Conservation (phyloP, 2,329 filamentous ascomycete species). For the Fusarium brachygibbosum region DNA sequence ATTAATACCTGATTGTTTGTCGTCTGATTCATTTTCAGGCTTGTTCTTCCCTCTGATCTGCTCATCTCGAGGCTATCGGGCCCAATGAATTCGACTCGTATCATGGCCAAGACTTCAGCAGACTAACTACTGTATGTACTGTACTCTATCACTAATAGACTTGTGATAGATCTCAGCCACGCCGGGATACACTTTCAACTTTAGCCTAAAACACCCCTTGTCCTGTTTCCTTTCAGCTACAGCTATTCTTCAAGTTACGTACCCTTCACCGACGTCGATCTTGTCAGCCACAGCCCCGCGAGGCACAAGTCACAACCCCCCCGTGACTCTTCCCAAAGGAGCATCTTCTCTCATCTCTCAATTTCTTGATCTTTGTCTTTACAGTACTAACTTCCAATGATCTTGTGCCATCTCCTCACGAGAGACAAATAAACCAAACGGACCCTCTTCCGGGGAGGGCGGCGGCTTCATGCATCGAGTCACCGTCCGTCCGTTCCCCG, state of each 20-base stretch:
- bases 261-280: constrained; percentile 32
- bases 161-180: constrained; percentile 47
- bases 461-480: constrained; percentile 40
- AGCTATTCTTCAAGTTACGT: constrained; percentile 1
- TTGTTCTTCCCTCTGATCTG: constrained; percentile 15
- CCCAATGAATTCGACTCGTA: constrained; percentile 18
- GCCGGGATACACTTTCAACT: constrained; percentile 15
- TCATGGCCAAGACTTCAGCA: constrained; percentile 15
- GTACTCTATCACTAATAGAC: constrained; percentile 27
- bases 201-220: constrained; percentile 27
- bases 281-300: constrained; percentile 42
- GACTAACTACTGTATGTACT: neutral
- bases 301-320: constrained; percentile 20
- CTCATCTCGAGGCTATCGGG: constrained; percentile 32
- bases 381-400: constrained; percentile 28
- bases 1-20: constrained; percentile 6
- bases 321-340: constrained; percentile 42
- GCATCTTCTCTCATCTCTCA: constrained; percentile 37
- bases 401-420: constrained; percentile 18
- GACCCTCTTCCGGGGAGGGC: constrained; percentile 27
- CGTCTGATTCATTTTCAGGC: constrained; percentile 34
- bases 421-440: constrained; percentile 23
- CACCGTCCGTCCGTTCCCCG: constrained; percentile 19
- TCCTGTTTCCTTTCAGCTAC: constrained; percentile 1
- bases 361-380: constrained; percentile 6